These are phyloP conservation scores for Mycena venus DNA, from an alignment of 768 basidiomycete species.

Conservation along the genomic window DNA sequence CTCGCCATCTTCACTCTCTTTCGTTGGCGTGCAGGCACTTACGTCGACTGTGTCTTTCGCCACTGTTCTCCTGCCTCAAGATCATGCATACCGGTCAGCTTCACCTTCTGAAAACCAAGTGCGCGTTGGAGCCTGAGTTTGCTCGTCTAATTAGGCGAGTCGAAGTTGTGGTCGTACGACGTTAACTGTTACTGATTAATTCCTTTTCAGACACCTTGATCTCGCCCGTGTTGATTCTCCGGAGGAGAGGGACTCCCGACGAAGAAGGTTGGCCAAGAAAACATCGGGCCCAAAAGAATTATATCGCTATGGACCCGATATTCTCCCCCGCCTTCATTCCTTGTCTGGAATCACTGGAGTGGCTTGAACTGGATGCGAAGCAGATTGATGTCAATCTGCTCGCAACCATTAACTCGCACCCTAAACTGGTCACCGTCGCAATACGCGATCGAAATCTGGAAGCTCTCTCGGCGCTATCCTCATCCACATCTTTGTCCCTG, in stretches of 20 bases:
- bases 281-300: neutral
- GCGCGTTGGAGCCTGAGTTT: neutral
- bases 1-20: slow-evolving; percentile 5
- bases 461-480: neutral
- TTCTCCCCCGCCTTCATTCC: neutral
- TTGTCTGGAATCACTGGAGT: slow-evolving; percentile 7
- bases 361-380: neutral
- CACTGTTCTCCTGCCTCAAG: slow-evolving; percentile 9
- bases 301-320: neutral
- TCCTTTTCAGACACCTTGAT: slow-evolving; percentile 1
- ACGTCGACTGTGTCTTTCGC: slow-evolving; percentile 5
- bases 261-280: neutral
- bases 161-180: neutral
- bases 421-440: slow-evolving; percentile 1
- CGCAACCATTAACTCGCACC: neutral
- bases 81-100: neutral
- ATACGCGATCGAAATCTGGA: neutral
- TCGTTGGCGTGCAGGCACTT: neutral
- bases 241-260: neutral
- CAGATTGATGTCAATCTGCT: neutral
- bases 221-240: neutral
- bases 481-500: neutral
- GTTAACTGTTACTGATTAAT: neutral
- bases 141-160: slow-evolving; percentile 4
- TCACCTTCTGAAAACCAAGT: neutral